These are phyloP conservation scores for Trametes punicea DNA, from an alignment of 768 basidiomycete species.

Conservation along the genomic window DNA sequence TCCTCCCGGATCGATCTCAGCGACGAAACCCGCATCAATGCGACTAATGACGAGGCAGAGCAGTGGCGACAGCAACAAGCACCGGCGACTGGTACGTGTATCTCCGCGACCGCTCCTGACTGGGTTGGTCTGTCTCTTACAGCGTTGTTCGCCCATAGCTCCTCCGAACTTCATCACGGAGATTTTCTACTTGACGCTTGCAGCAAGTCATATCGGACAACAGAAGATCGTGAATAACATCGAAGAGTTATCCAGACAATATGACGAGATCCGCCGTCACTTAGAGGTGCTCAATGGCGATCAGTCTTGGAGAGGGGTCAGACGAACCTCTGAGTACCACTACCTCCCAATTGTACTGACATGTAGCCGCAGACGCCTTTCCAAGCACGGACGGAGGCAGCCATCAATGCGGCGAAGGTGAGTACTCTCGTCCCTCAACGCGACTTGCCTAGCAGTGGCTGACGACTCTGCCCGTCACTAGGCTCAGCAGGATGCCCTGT, in stretches of 20 bases:
- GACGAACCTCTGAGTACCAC: constrained; percentile 22
- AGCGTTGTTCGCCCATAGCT: constrained; percentile 20
- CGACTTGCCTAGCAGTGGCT: background rate
- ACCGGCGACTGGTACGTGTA: constrained; percentile 39
- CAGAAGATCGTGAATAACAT: constrained; percentile 76
- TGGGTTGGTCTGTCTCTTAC: background rate
- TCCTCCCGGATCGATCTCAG: constrained; percentile 69
- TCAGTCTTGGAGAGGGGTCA: constrained; percentile 79
- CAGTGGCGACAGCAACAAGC: constrained; percentile 60
- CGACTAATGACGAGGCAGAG: constrained; percentile 82
- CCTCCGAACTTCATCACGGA: constrained; percentile 92
- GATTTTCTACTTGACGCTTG: constrained; percentile 85
- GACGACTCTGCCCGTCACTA: constrained; percentile 29
- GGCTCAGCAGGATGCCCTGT: constrained; percentile 67
- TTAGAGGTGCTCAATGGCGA: constrained; percentile 74
- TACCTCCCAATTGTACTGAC: background rate
- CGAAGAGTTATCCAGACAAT: constrained; percentile 68
- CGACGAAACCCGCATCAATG: constrained; percentile 93
- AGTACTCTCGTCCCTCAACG: background rate
- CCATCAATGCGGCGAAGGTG: constrained; percentile 77
- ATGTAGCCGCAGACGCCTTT: constrained; percentile 54
- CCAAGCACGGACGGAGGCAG: constrained; percentile 74
- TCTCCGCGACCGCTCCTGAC: too few species aligned
- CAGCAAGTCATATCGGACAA: constrained; percentile 87
- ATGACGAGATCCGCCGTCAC: constrained; percentile 74